phyloP scores from a whole-genome alignment of 2,329 filamentous ascomycete species.

The Aspergillus eucalypticola region DNA sequence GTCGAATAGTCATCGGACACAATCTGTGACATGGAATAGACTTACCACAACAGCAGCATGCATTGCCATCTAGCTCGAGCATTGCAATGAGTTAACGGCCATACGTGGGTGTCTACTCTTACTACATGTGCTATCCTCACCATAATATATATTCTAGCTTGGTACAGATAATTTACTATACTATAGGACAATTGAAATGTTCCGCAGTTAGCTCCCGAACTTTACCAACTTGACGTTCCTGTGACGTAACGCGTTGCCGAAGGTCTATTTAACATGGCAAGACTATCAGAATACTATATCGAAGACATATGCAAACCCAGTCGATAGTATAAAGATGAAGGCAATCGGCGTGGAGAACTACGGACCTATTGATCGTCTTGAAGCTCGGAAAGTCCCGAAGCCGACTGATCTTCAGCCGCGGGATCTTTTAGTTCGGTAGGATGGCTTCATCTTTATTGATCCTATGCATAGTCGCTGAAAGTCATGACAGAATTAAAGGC shows the following conservation, averaged over 20 bases:
- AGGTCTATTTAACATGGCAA: background rate
- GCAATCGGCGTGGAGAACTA: constrained; percentile 21
- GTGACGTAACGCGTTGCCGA: background rate
- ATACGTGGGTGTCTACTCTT: too few species aligned
- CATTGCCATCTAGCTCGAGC: too few species aligned
- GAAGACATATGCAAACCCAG: too few species aligned
- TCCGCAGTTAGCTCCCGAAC: background rate
- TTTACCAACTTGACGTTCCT: background rate
- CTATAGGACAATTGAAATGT: too few species aligned
- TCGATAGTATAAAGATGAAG: background rate
- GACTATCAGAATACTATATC: background rate
- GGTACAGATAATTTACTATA: too few species aligned
- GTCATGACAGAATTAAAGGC: constrained; percentile 33
- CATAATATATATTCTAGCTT: too few species aligned
- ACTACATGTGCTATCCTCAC: too few species aligned
- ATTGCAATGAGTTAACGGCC: too few species aligned
- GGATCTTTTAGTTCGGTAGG: constrained; percentile 39
- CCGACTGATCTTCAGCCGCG: constrained; percentile 32
- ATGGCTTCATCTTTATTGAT: too few species aligned
- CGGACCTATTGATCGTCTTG: constrained; percentile 19
- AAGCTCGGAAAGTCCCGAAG: constrained; percentile 21
- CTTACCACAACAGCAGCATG: too few species aligned
- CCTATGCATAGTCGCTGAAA: background rate
- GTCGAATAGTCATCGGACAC: too few species aligned
- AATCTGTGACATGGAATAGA: too few species aligned